A percentile compares a stretch with the other conserved stretches of the same genome.
Conservation (phyloP, 75 land plant species). For the Picea sitchensis region DNA sequence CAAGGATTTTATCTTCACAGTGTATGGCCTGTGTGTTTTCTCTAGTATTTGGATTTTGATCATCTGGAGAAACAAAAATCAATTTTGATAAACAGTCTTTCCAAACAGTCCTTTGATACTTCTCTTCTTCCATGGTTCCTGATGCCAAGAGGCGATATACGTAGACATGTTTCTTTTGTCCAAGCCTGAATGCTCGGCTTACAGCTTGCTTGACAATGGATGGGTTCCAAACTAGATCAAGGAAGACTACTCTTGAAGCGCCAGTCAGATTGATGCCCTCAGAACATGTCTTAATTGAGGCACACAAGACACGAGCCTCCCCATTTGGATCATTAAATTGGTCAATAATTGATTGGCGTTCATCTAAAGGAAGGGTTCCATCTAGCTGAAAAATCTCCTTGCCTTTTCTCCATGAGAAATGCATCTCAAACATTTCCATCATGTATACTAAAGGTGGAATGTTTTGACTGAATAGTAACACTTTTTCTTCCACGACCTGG, state of each 20-base stretch:
- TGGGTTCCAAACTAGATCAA: conserved; percentile 89
- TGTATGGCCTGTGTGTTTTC: background rate
- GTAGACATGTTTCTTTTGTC: conserved; percentile 69
- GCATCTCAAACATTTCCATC: conserved; percentile 25
- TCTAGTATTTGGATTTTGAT: background rate
- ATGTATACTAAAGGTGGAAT: conserved; percentile 53
- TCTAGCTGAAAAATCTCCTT: conserved; percentile 61
- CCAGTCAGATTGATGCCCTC: conserved; percentile 82
- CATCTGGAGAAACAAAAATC: conserved; percentile 39
- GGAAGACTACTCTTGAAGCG: conserved; percentile 80
- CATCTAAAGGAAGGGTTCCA: conserved; percentile 39
- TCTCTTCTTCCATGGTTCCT: conserved; percentile 48
- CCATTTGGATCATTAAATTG: conserved; percentile 47
- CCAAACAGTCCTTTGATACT: conserved; percentile 40
- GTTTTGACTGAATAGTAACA: conserved; percentile 70
- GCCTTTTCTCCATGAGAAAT: conserved; percentile 55
- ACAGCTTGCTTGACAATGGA: conserved; percentile 77
- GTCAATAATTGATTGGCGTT: conserved; percentile 45
- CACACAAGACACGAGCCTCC: conserved; percentile 56
- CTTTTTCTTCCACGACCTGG: conserved; percentile 48
- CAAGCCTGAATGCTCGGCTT: conserved; percentile 79
- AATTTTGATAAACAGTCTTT: conserved; percentile 58
- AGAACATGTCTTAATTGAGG: conserved; percentile 64
- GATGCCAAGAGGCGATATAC: conserved; percentile 60
- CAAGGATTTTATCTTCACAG: conserved; percentile 41